phyloP scores from a whole-genome alignment of 176 grass and related monocot species.

The Pontederia crassipes region DNA sequence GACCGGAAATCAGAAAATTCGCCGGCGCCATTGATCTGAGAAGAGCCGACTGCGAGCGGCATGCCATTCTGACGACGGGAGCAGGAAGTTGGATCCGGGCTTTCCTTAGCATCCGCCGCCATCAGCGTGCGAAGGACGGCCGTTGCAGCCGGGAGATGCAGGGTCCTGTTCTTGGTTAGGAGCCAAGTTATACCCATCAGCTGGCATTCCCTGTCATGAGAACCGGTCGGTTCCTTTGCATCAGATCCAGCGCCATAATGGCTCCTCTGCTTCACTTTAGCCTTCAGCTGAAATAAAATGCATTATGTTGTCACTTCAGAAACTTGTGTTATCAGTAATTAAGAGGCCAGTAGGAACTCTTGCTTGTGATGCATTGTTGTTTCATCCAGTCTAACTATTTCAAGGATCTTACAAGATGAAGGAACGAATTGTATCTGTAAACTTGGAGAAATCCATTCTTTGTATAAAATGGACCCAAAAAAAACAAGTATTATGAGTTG shows the following conservation, averaged over 20 bases:
- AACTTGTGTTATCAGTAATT: too few relatives aligned
- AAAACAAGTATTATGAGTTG: too few relatives aligned
- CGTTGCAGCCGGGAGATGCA: background rate
- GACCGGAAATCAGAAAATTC: background rate
- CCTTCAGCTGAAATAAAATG: background rate
- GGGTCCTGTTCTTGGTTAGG: slow-evolving; percentile 14
- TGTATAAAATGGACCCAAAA: too few relatives aligned
- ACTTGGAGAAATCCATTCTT: too few relatives aligned
- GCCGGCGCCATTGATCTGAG: background rate
- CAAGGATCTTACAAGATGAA: too few relatives aligned
- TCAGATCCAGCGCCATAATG: background rate
- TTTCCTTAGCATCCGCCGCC: background rate
- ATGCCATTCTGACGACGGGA: background rate
- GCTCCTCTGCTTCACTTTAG: background rate
- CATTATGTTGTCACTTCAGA: background rate
- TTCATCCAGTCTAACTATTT: too few relatives aligned
- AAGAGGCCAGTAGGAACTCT: too few relatives aligned
- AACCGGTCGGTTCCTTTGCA: background rate
- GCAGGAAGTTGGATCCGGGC: background rate
- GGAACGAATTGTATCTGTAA: too few relatives aligned
- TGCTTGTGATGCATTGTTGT: too few relatives aligned
- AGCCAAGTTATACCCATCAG: slow-evolving; percentile 18
- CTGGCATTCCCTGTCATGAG: slow-evolving; percentile 3
- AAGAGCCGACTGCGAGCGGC: slow-evolving; percentile 8
- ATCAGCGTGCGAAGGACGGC: slow-evolving; percentile 8